These are phyloP conservation scores for Alternaria sp. DNA, from an alignment of 2,329 filamentous ascomycete species.

Conservation along the genomic window DNA sequence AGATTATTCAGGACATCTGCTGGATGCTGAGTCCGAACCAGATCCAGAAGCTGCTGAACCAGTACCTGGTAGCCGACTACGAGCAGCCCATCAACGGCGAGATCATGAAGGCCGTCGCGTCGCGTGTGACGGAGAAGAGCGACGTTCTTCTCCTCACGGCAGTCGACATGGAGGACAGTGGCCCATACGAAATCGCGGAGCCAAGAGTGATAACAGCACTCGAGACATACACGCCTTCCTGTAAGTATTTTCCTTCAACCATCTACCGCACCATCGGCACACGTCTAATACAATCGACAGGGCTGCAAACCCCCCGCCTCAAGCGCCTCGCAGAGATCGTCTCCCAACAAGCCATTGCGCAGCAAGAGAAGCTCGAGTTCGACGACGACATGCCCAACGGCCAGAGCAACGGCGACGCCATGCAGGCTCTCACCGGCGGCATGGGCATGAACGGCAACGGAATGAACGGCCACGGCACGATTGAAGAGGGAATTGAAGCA, in stretches of 20 bases:
- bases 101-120: constrained; percentile 99
- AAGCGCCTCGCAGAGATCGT: constrained; percentile 99
- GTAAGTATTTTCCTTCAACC: constrained; percentile 61
- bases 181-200: constrained; percentile 97
- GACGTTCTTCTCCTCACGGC: constrained; percentile 92
- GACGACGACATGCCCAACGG: constrained; percentile 26
- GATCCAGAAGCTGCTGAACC: constrained; percentile 98
- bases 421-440: constrained; percentile 21
- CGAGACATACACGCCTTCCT: constrained; percentile 97
- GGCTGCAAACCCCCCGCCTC: constrained; percentile 93
- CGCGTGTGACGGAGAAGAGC: constrained; percentile 96
- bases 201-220: constrained; percentile 93
- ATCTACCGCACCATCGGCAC: neutral
- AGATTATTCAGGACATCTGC: constrained; percentile 99
- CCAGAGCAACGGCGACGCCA: constrained; percentile 28
- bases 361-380: constrained; percentile 83
- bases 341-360: constrained; percentile 91
- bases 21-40: constrained; percentile 99
- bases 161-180: constrained; percentile 98
- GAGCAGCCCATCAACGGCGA: constrained; percentile 99
- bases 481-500: constrained; percentile 27
- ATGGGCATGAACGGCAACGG: constrained; percentile 21
- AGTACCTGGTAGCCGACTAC: constrained; percentile 98
- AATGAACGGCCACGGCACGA: constrained; percentile 24
- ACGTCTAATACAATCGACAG: constrained; percentile 55